Evolutionary conservation across 805 yeast genomes (phyloP).

Genomic region (Candida hispaniensis): DNA sequence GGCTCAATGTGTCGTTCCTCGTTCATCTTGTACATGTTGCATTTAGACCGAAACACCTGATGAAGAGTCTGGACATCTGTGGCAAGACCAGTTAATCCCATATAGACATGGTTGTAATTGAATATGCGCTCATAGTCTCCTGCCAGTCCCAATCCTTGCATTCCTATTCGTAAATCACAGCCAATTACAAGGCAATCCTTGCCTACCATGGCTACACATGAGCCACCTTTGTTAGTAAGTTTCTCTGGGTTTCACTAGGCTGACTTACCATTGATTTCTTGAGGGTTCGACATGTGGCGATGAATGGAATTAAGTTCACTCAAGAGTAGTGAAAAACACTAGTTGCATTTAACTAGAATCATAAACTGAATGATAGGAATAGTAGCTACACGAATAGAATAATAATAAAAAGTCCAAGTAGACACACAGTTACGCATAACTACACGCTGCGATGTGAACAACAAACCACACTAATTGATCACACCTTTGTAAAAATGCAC

Average conservation of each 20-base stretch:
- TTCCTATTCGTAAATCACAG: conserved; percentile 86
- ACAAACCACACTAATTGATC: too few relatives aligned
- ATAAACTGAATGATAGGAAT: too few relatives aligned
- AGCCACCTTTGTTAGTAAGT: conserved; percentile 50
- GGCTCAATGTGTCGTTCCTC: conserved; percentile 94
- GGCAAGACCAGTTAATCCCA: conserved; percentile 93
- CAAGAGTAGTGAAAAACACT: too few relatives aligned
- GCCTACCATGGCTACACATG: conserved; percentile 98
- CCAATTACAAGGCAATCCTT: conserved; percentile 98
- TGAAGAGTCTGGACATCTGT: conserved; percentile 79
- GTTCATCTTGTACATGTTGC: conserved; percentile 77
- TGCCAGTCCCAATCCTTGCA: conserved; percentile 84
- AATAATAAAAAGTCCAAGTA: too few relatives aligned
- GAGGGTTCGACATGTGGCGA: conserved; percentile 33
- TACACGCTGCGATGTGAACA: too few relatives aligned
- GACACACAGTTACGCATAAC: too few relatives aligned
- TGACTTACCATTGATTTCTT: conserved; percentile 28
- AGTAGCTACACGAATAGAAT: too few relatives aligned
- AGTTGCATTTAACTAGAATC: too few relatives aligned
- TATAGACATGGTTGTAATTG: conserved; percentile 50
- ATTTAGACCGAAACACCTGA: conserved; percentile 72
- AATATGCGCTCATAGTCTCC: conserved; percentile 90
- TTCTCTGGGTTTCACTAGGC: not conserved
- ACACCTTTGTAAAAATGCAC: conserved; percentile 76
- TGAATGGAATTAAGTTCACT: too few relatives aligned